Conservation (phyloP, 257 asterid genomes). For the Solanum phureja region DNA sequence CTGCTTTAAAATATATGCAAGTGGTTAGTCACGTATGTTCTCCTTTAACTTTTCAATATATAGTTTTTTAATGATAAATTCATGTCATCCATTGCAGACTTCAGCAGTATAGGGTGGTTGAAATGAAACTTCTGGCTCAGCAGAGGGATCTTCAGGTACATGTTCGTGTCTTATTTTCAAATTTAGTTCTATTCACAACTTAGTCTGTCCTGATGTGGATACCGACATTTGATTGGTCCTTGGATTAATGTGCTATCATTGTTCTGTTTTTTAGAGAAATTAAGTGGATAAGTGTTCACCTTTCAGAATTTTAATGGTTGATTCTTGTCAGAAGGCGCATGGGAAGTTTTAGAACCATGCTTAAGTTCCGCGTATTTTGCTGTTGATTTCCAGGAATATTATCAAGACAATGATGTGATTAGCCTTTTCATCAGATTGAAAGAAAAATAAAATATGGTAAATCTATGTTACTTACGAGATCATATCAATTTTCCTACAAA, state of each 20-base stretch:
- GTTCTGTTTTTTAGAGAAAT: not conserved
- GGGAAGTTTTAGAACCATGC: not conserved
- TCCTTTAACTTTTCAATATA: not conserved
- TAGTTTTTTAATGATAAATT: not conserved
- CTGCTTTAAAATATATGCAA: not conserved
- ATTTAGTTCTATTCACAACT: not conserved
- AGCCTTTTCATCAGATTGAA: not conserved
- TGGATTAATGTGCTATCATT: not conserved
- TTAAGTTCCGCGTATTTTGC: not conserved
- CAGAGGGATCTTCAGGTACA: slow-evolving; percentile 57
- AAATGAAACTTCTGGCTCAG: slow-evolving; percentile 55
- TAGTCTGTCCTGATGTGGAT: not conserved
- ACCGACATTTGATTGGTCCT: not conserved
- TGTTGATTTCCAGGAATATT: not conserved
- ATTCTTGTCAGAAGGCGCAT: not conserved
- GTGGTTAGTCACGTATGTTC: not conserved
- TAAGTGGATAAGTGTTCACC: not conserved
- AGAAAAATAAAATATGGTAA: not conserved
- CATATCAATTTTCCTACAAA: not conserved
- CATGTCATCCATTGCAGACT: slow-evolving; percentile 19
- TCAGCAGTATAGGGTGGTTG: slow-evolving; percentile 54
- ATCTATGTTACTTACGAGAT: not conserved
- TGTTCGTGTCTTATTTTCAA: not conserved
- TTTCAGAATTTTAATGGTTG: not conserved
- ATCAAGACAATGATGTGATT: not conserved